Percentiles rank a stretch among this genome's conserved stretches.
These are phyloP conservation scores for Filobasidium uniguttulatum DNA, from an alignment of 1,284 basidiomycete species.

Conservation along the genomic window DNA sequence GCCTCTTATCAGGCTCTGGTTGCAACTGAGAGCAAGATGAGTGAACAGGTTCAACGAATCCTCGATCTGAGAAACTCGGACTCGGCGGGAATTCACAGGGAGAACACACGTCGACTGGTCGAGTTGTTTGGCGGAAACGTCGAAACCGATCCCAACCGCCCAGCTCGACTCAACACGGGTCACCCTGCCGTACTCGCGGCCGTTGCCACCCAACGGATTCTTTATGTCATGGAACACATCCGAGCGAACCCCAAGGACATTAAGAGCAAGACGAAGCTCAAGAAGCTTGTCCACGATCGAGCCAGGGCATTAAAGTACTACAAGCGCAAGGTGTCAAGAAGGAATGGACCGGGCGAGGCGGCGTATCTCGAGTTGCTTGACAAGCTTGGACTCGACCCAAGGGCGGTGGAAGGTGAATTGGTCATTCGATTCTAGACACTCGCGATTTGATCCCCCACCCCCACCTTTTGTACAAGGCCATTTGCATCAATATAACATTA, in stretches of 20 bases:
- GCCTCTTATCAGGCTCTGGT: constrained; percentile 2
- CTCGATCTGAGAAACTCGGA: constrained; percentile 78
- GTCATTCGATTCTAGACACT: constrained; percentile 45
- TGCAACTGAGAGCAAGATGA: constrained; percentile 46
- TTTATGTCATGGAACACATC: constrained; percentile 65
- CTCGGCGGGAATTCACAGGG: constrained; percentile 65
- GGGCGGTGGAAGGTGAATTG: constrained; percentile 78
- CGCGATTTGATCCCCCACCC: neutral
- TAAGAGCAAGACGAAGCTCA: constrained; percentile 58
- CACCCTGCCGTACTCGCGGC: constrained; percentile 47
- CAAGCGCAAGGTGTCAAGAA: constrained; percentile 37
- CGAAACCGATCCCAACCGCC: neutral
- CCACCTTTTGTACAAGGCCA: neutral
- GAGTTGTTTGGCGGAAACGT: constrained; percentile 55
- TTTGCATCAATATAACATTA: neutral
- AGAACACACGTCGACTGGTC: constrained; percentile 71
- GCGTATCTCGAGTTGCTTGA: constrained; percentile 60
- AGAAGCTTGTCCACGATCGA: constrained; percentile 63
- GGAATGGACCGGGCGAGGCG: constrained; percentile 8
- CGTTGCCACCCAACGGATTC: constrained; percentile 70
- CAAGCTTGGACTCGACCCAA: constrained; percentile 61
- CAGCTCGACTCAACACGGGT: constrained; percentile 5
- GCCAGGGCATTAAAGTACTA: constrained; percentile 74
- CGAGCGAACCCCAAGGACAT: constrained; percentile 57
- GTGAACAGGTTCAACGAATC: constrained; percentile 52